Evolutionary conservation across 805 yeast species (phyloP).

Genomic region (Candida palmyrensis): DNA sequence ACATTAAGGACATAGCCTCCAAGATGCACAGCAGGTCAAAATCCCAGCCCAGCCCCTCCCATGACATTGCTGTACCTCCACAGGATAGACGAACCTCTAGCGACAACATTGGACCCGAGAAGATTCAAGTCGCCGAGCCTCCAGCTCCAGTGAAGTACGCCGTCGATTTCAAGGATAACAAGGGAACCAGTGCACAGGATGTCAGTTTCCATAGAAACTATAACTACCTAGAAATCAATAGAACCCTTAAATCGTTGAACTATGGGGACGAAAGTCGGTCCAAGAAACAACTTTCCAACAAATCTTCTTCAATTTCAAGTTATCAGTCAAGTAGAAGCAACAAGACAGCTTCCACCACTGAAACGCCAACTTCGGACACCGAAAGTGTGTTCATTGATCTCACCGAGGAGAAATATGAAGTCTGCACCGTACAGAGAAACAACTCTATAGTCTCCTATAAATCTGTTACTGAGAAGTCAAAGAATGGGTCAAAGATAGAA

Average conservation of each 20-base stretch:
- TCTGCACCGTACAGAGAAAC: constrained; percentile 30
- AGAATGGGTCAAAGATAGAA: constrained; percentile 35
- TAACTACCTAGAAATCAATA: constrained; percentile 5
- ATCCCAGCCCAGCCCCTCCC: too few species aligned
- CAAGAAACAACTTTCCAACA: not conserved
- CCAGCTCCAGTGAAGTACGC: constrained; percentile 32
- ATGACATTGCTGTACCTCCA: too few species aligned
- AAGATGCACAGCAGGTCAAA: constrained; percentile 8
- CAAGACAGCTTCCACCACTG: constrained; percentile 20
- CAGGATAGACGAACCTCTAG: too few species aligned
- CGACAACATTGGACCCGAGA: not conserved
- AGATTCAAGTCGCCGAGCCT: constrained; percentile 33
- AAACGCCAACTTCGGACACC: constrained; percentile 25
- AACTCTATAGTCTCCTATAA: constrained; percentile 32
- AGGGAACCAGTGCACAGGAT: not conserved
- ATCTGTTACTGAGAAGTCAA: constrained; percentile 34
- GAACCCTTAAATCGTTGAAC: constrained; percentile 1
- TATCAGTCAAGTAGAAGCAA: constrained; percentile 24
- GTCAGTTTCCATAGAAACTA: constrained; percentile 1
- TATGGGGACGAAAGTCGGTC: constrained; percentile 1
- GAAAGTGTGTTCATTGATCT: constrained; percentile 38
- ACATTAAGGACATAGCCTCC: constrained; percentile 5
- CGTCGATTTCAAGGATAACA: constrained; percentile 34
- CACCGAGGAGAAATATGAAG: constrained; percentile 35
- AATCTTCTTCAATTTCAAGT: constrained; percentile 15